Base-by-base conservation (phyloP, 2,329 filamentous ascomycete genomes). In the Aspergillus sp. region DNA sequence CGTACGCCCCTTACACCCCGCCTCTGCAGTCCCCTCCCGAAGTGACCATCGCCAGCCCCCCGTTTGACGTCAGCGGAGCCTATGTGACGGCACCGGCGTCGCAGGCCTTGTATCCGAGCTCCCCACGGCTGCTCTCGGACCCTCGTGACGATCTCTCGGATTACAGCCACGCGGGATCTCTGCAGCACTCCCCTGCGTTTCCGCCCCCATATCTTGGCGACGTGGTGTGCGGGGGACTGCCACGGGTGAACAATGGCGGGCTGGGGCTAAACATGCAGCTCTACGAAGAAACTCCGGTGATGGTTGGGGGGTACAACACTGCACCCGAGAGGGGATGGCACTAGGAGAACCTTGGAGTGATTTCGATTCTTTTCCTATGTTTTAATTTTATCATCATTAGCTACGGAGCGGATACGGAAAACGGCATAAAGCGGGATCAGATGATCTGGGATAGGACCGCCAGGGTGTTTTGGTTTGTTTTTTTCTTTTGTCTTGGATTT, bases 1-100 rank as follows among this genome's bases (percentile, higher is more conserved):
- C 74, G 23, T 77, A 74, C 39, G 69, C 75, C 4, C 70, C 76
- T 41, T 79, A 78, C 58, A 76, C 78, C 8, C 79, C 78, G 5
- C 76, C 76, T 6, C 70, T 77, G 19, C 75, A 78, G 32, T 78
- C 76, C 19, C 76, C 77, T 9, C 73, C 75, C 5, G 71, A 73
- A 21, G 72, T 77, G 25, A 73, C 72, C 19, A 70, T 77, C 17
- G 72, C 74, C 15, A 71, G 68, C 60, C 76, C 76, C 19, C 71
- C 78, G 13, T 78, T 76, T 61, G 70, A 75, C 15, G 57, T 76
- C 52, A 63, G 69, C 55, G 69, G 66, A 41, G 67, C 69, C 19
- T 76, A 72, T 56, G 70, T 72, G 55, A 74, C 73, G 32, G 74
- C 73, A 21, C 70, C 71, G 8, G 68, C 53, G 15, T 75, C 75